Evolutionary conservation across 306 rosid genomes (phyloP), one percentile per base, ranked within the genome.

Genomic region (Castanopsis chinensis): DNA sequence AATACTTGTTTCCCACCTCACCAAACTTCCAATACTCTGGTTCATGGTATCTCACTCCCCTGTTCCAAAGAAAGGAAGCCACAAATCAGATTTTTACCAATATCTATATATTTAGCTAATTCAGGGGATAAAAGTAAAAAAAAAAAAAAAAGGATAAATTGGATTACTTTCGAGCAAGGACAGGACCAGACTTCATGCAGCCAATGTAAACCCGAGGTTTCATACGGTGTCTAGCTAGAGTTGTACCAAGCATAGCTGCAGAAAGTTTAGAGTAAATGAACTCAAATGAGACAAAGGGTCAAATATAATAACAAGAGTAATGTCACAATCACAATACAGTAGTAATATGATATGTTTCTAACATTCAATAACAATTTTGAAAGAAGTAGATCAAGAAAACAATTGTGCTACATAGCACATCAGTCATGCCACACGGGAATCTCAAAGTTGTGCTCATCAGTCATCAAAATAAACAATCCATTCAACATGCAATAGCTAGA

Each of bases 131-230:
- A 37, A 37, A 7, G 45, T 37, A 23, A 78, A 69, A 75, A 37
- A 37, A 7, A 11, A 7, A 23, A 78, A 69, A 75, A 52, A 78
- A 20, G 43, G 35, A 21, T 33, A 71, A 69, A 69, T 19, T 23
- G 41, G 23, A 91, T 91, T 91, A 94, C 98, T 91, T 94, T 72
- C 85, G 91, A 72, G 89, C 83, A 74, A 92, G 92, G 82, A 94
- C 98, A 3, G 97, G 98, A 64, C 98, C 98, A 23, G 97, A 91
- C 82, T 94, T 94, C 98, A 92, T 94, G 90, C 98, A 94, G 65
- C 98, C 98, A 72, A 92, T 83, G 63, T 92, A 94, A 57, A 90
- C 94, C 9, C 92, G 93, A 79, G 91, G 88, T 73, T 90, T 92
- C 45, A 5, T 41, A 13, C 86, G 93, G 77, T 88, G 89, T 86